These are phyloP conservation scores for Ogataea nakhonphanomensis DNA, from an alignment of 805 yeast genomes.

Conservation along the genomic window DNA sequence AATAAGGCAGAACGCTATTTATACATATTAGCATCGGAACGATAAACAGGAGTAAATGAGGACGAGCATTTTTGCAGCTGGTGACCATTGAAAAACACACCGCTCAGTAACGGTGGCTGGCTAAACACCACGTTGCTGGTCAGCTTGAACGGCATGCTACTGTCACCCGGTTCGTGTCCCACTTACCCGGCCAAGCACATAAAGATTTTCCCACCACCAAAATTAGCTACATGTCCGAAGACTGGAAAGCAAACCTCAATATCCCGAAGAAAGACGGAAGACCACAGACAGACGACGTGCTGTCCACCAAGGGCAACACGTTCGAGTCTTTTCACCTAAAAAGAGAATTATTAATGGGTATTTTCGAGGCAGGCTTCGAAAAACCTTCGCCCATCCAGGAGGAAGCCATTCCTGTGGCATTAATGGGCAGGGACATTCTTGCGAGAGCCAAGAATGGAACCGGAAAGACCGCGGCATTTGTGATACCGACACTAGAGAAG, in stretches of 20 bases:
- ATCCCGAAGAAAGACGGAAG: constrained; percentile 85
- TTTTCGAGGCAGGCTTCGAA: constrained; percentile 97
- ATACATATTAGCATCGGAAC: neutral
- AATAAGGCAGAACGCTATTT: neutral
- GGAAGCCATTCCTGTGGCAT: constrained; percentile 92
- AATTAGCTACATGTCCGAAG: constrained; percentile 31
- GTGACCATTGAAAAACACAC: no score
- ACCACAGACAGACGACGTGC: constrained; percentile 95
- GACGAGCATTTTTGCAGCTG: no score
- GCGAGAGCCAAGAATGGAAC: constrained; percentile 99
- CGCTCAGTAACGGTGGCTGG: no score
- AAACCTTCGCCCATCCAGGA: constrained; percentile 98
- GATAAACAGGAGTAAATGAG: no score
- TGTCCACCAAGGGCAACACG: constrained; percentile 82
- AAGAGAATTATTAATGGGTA: constrained; percentile 95
- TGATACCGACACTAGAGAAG: constrained; percentile 88
- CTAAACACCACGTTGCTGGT: no score
- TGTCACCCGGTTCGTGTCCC: no score
- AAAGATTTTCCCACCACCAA: constrained; percentile 6
- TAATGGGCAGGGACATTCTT: constrained; percentile 90
- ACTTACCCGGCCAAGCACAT: constrained; percentile 13
- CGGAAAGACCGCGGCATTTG: constrained; percentile 97
- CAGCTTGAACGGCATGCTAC: neutral
- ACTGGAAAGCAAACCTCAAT: constrained; percentile 74
- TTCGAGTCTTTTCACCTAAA: constrained; percentile 91